phyloP scores from a whole-genome alignment of 163 green algal species.

The Smithsoniella earleae region DNA sequence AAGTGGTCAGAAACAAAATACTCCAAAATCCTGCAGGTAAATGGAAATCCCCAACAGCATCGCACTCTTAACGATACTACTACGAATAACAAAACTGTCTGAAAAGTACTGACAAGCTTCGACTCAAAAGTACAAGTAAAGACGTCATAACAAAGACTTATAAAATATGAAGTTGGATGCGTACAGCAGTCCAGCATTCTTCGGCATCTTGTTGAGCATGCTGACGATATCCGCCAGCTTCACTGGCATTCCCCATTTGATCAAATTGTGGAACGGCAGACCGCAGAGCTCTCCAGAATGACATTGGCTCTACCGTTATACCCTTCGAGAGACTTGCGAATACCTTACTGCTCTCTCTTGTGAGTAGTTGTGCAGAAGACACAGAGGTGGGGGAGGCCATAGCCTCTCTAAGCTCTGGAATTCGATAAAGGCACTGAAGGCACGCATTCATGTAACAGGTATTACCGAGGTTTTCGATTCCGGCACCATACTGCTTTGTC shows the following conservation, averaged over 20 bases:
- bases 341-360: conserved; percentile 14
- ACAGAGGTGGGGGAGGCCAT: conserved; percentile 33
- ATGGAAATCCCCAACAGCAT: too few species aligned
- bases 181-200: conserved; percentile 78
- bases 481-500: conserved; percentile 64
- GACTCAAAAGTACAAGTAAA: too few species aligned
- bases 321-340: conserved; percentile 8
- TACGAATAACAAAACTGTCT: too few species aligned
- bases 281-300: conserved; percentile 80
- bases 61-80: too few species aligned
- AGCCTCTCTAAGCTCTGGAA: conserved; percentile 69
- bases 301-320: conserved; percentile 63
- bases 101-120: too few species aligned
- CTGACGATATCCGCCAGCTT: conserved; percentile 50
- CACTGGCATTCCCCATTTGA: conserved; percentile 48
- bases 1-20: too few species aligned
- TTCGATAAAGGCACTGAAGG: conserved; percentile 85
- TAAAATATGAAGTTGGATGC: too few species aligned
- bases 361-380: not conserved
- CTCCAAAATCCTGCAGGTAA: too few species aligned
- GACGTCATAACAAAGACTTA: too few species aligned
- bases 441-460: conserved; percentile 97
- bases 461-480: conserved; percentile 89
- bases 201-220: conserved; percentile 95
- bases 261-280: conserved; percentile 87